Conservation (phyloP, 2,329 filamentous ascomycete genomes). For the Coniella vitis region DNA sequence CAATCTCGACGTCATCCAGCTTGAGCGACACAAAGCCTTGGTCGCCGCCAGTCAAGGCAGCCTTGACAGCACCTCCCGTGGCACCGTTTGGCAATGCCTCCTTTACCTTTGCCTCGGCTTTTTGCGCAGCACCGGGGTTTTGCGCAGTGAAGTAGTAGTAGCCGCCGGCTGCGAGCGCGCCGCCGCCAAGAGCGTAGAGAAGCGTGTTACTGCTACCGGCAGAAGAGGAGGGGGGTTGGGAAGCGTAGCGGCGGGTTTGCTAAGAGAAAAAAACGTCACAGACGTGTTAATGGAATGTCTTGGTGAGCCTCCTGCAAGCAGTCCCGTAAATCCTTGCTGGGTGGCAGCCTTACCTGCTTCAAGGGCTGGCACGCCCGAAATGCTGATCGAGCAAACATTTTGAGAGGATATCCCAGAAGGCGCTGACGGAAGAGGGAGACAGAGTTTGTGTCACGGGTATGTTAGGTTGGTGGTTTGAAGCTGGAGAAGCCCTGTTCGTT, state of each 20-base stretch:
- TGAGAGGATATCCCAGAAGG: slow-evolving; percentile 21
- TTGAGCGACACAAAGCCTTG: slow-evolving; percentile 83
- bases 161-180: slow-evolving; percentile 50
- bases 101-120: slow-evolving; percentile 49
- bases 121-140: slow-evolving; percentile 42
- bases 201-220: slow-evolving; percentile 50
- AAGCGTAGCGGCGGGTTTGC: slow-evolving; percentile 60
- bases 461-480: slow-evolving; percentile 9
- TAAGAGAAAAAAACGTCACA: slow-evolving; percentile 28
- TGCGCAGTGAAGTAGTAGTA: slow-evolving; percentile 46
- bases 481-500: too few species aligned
- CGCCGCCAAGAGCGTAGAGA: slow-evolving; percentile 55
- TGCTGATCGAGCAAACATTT: slow-evolving; percentile 61
- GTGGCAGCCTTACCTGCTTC: slow-evolving; percentile 47
- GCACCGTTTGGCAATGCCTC: slow-evolving; percentile 21
- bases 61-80: slow-evolving; percentile 30
- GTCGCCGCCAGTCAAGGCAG: slow-evolving; percentile 71
- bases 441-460: neutral
- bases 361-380: slow-evolving; percentile 59
- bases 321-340: neutral
- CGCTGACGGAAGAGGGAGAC: neutral
- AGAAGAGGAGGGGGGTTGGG: slow-evolving; percentile 42
- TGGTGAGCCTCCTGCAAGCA: neutral
- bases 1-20: slow-evolving; percentile 66
- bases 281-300: slow-evolving; percentile 14